phyloP scores from a whole-genome alignment of 1,139 yeast genomes.

The Candida anutae region DNA sequence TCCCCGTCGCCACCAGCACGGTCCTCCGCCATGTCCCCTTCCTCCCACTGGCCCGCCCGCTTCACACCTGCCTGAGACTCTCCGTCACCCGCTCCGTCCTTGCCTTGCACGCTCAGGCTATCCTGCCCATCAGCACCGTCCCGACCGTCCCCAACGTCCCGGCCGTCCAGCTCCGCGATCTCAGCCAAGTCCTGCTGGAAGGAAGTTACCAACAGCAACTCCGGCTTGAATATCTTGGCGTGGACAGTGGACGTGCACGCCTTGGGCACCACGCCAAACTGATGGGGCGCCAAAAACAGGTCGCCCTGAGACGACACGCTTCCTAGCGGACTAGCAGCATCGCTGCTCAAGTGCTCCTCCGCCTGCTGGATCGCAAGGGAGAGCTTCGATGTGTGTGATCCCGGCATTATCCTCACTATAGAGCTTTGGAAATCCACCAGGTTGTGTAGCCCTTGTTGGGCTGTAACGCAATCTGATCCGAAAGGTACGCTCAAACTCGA shows the following conservation, averaged over 20 bases:
- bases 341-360: conserved; percentile 11
- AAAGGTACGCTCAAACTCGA: too few relatives aligned
- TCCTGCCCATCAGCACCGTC: too few relatives aligned
- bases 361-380: conserved; percentile 42
- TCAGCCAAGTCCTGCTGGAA: conserved; percentile 11
- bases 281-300: conserved; percentile 5
- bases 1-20: conserved; percentile 21
- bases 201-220: conserved; percentile 28
- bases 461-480: too few relatives aligned
- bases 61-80: not conserved
- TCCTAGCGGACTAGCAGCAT: conserved; percentile 1
- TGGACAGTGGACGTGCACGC: conserved; percentile 11
- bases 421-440: too few relatives aligned
- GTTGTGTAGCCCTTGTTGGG: too few relatives aligned
- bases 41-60: too few relatives aligned
- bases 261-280: conserved; percentile 8
- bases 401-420: too few relatives aligned
- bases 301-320: conserved; percentile 1
- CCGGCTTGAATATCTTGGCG: conserved; percentile 27
- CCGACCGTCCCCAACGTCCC: too few relatives aligned
- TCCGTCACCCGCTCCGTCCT: not conserved
- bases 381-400: conserved; percentile 33
- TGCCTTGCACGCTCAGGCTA: too few relatives aligned
- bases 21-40: too few relatives aligned
- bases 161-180: conserved; percentile 1